Evolutionary conservation across 2,329 filamentous ascomycete genomes (phyloP).

Genomic region (Aspergillus aculeatinus): DNA sequence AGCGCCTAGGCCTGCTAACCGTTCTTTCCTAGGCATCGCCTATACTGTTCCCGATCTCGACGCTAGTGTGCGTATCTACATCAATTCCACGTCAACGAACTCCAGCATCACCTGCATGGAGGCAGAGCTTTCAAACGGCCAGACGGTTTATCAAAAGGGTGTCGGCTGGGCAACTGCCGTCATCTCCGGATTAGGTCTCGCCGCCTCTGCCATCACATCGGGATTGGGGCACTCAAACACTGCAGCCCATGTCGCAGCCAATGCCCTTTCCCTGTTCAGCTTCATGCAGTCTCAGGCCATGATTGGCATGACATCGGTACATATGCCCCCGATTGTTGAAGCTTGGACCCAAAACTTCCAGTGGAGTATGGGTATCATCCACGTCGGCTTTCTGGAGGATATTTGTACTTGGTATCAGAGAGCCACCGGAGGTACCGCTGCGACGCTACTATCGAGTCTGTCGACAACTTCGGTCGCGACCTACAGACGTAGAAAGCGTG

Average conservation of each 20-base stretch:
- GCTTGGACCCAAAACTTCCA: constrained; percentile 97
- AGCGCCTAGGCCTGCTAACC: constrained; percentile 1
- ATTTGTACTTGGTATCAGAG: constrained; percentile 96
- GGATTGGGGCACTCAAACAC: constrained; percentile 91
- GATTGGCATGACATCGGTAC: constrained; percentile 77
- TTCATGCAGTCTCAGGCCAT: constrained; percentile 96
- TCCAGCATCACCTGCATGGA: constrained; percentile 79
- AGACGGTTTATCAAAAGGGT: constrained; percentile 83
- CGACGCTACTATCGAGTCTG: constrained; percentile 73
- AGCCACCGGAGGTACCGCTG: constrained; percentile 81
- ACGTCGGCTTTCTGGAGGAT: constrained; percentile 78
- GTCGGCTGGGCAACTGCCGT: constrained; percentile 89
- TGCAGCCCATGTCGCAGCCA: constrained; percentile 89
- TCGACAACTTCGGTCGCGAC: constrained; percentile 78
- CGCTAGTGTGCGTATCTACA: constrained; percentile 76
- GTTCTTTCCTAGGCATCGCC: constrained; percentile 61
- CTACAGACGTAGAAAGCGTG: constrained; percentile 58
- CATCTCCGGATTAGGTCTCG: constrained; percentile 78
- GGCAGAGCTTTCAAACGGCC: constrained; percentile 82
- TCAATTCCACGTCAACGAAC: constrained; percentile 67
- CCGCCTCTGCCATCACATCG: constrained; percentile 84
- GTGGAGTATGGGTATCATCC: constrained; percentile 96
- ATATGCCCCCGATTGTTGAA: constrained; percentile 80
- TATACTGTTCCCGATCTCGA: constrained; percentile 91
- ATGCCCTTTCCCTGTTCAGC: constrained; percentile 87